Conservation (phyloP, 768 basidiomycete genomes). For the Astraeus odoratus region DNA sequence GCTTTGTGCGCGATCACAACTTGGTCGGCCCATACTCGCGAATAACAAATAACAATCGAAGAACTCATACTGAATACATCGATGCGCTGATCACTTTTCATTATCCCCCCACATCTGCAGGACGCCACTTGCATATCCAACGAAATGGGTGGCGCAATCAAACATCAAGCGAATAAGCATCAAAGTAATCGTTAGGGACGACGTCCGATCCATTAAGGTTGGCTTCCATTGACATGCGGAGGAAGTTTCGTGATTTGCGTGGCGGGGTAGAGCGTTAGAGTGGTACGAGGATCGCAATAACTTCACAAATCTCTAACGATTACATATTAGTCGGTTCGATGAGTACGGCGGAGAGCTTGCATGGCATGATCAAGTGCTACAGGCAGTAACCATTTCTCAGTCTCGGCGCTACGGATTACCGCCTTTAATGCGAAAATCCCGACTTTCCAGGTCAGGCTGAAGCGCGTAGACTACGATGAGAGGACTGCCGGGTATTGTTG, state of each 20-base stretch:
- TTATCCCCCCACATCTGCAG: no score
- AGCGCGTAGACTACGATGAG: neutral
- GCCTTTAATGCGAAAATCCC: conserved; percentile 7
- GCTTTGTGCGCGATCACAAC: no score
- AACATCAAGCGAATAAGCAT: neutral
- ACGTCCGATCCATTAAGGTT: neutral
- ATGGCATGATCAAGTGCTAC: conserved; percentile 2
- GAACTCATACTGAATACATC: no score
- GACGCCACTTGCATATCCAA: conserved; percentile 19
- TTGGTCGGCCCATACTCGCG: no score
- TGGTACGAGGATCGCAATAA: no score
- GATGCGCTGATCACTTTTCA: no score
- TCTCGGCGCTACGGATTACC: conserved; percentile 7
- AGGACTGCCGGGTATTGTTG: neutral
- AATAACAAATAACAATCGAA: no score
- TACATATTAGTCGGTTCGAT: neutral
- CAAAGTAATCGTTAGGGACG: neutral
- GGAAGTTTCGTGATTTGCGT: no score
- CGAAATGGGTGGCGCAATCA: neutral
- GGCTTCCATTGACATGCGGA: no score
- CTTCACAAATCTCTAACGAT: no score
- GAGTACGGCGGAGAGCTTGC: neutral
- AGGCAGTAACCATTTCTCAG: conserved; percentile 3
- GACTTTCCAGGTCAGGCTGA: conserved; percentile 4
- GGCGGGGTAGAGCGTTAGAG: no score